Evolutionary conservation across 306 rosid genomes (phyloP).

Genomic region (Prunus fruticosa): DNA sequence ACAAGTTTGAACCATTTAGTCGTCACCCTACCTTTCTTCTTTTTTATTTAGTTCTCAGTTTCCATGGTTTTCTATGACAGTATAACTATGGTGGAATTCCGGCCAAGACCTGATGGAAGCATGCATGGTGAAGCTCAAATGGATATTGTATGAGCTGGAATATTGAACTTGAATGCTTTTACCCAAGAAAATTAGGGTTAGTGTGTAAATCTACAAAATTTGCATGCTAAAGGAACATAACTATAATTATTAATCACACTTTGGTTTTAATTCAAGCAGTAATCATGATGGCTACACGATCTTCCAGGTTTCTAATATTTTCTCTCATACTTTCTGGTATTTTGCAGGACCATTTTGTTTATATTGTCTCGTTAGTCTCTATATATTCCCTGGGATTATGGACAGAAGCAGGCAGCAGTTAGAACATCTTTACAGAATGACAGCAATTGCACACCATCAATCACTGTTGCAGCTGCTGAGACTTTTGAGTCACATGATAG

Average conservation of each 20-base stretch:
- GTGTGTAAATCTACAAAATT: conserved; percentile 10
- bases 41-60: neutral
- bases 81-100: conserved; percentile 92
- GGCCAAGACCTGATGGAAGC: conserved; percentile 59
- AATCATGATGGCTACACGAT: neutral
- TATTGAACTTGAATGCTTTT: conserved; percentile 76
- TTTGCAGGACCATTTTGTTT: conserved; percentile 82
- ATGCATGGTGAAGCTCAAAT: conserved; percentile 54
- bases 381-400: conserved; percentile 80
- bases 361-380: conserved; percentile 79
- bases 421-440: conserved; percentile 52
- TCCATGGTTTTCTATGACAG: conserved; percentile 35
- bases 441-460: conserved; percentile 71
- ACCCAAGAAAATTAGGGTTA: conserved; percentile 76
- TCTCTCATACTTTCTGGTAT: conserved; percentile 21
- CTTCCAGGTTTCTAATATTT: conserved; percentile 6
- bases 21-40: neutral
- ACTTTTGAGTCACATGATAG: conserved; percentile 60
- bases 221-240: conserved; percentile 17
- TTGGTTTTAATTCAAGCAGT: conserved; percentile 11
- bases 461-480: conserved; percentile 70
- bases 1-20: neutral
- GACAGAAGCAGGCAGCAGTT: conserved; percentile 61
- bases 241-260: conserved; percentile 2
- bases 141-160: conserved; percentile 83